phyloP scores from a whole-genome alignment of 192 early-diverging fungal genomes.

The Irineochytrium annulatum region DNA sequence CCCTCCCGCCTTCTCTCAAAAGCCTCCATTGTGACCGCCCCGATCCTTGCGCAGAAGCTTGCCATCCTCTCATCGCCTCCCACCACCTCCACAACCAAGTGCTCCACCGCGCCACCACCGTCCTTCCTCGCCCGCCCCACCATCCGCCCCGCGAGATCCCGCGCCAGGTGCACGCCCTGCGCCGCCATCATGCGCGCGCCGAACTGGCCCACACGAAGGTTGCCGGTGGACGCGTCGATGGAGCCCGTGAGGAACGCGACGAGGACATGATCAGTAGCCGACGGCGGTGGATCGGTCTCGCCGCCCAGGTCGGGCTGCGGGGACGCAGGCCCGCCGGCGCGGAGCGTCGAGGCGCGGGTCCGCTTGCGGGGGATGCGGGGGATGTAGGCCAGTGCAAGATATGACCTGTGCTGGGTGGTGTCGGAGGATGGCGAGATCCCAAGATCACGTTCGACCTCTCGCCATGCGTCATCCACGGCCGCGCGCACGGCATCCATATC shows the following conservation, averaged over 20 bases:
- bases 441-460: conserved; percentile 4
- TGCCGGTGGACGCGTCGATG: neutral
- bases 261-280: conserved; percentile 8
- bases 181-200: conserved; percentile 7
- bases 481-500: conserved; percentile 4
- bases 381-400: conserved; percentile 14
- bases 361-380: conserved; percentile 25
- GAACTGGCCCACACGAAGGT: neutral
- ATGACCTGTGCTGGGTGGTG: neutral
- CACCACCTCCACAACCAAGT: neutral
- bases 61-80: conserved; percentile 1
- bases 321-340: neutral
- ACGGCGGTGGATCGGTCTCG: neutral
- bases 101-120: neutral
- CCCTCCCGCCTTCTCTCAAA: too few species aligned
- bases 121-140: neutral
- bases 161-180: neutral
- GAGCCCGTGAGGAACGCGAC: conserved; percentile 21
- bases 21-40: neutral
- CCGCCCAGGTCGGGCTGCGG: neutral
- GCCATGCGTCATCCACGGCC: conserved; percentile 3
- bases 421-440: neutral
- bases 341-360: conserved; percentile 5
- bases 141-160: neutral
- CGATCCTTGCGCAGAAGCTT: neutral